Evolutionary conservation across 768 basidiomycete species (phyloP), one percentile per base, ranked within the genome.

Genomic region (Leccinum truebloodii): DNA sequence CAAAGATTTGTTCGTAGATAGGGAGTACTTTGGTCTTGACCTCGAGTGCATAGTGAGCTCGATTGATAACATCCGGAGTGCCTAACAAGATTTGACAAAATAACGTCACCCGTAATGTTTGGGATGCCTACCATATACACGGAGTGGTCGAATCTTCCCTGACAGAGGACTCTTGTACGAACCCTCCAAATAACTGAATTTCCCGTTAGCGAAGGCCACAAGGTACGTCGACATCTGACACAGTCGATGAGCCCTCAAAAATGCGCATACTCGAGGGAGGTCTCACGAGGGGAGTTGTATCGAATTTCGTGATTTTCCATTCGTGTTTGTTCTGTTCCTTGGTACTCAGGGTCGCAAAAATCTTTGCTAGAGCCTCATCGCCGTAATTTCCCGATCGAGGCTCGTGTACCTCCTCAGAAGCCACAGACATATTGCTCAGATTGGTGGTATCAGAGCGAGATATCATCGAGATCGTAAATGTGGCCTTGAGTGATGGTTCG

Each of bases 1-100:
- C 88, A 70, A 98, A 98, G 58, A 96, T 83, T 71, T 89, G 80
- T 75, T 98, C 95, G 73, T 95, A 98, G n/a, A 94, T 71, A 16
- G 95, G 94, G 14, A 97, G 77, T 10, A 92, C 90, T 32, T 80
- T 81, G 6, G 82, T 83, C 74, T 91, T 96, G 65, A 96, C 87
- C 65, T 95, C 93, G 46, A 98, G 86, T 14, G 91, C 90, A 68
- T 94, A 94, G 64, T 89, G 82, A 6, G 89, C 89, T 70, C 94
- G 94, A 65, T 87, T 80, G 66, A 97, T 92, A 63, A 87, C 77
- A 68, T 97, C 89, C 60, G 85, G 77, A 7, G 94, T 96, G 8
- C 89, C 90, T 92, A 65, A 35, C 26, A 67, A 57, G 46, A 30
- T 55, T 59, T 55, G 59, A 54, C 28, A 10, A 58, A 22, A 50